Percentiles rank a stretch among this genome's conserved stretches.
Evolutionary conservation across 306 rosid species (phyloP).

Genomic region (Vigna reflexopilosa): DNA sequence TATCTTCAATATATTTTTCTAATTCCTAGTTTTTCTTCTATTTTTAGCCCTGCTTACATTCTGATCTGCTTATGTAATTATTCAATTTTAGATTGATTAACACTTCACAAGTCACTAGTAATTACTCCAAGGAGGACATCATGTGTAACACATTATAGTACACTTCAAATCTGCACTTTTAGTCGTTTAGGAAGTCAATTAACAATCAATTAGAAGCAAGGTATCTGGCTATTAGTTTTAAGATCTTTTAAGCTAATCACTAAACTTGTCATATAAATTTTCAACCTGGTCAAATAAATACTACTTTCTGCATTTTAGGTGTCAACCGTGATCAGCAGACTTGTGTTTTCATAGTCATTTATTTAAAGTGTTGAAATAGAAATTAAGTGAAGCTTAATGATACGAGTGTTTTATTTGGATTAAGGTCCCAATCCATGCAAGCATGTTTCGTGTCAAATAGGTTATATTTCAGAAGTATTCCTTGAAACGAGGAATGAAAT

Average conservation of each 20-base stretch:
- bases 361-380: neutral
- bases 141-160: neutral
- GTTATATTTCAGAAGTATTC: neutral
- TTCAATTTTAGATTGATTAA: neutral
- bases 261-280: neutral
- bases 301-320: slow-evolving; percentile 4
- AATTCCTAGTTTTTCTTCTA: slow-evolving; percentile 12
- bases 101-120: neutral
- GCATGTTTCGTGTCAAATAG: slow-evolving; percentile 9
- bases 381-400: neutral
- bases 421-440: slow-evolving; percentile 5
- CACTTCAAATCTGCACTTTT: neutral
- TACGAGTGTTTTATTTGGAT: neutral
- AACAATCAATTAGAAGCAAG: neutral
- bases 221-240: neutral
- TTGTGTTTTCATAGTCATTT: neutral
- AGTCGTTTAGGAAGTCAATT: neutral
- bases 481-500: neutral
- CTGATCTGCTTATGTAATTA: neutral
- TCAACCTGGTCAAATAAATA: neutral
- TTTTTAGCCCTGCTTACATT: neutral
- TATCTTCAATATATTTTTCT: neutral
- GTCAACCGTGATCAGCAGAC: neutral
- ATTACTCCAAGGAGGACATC: neutral
- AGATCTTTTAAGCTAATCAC: neutral